phyloP scores from a whole-genome alignment of 495 filamentous ascomycete genomes.

The Rusavskia elegans region DNA sequence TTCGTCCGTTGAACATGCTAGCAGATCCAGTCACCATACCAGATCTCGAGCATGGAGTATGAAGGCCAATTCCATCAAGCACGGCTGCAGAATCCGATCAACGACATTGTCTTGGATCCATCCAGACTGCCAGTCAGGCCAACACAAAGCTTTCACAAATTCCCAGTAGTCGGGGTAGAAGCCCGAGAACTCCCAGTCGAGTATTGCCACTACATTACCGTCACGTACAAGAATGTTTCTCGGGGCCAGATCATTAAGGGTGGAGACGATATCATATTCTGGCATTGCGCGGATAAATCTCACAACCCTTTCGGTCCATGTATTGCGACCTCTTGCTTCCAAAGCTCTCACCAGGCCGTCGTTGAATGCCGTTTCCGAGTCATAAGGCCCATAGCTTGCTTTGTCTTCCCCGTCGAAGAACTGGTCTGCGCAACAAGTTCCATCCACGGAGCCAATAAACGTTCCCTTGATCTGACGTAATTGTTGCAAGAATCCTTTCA shows the following conservation, averaged over 20 bases:
- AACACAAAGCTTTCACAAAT: constrained; percentile 20
- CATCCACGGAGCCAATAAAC: constrained; percentile 13
- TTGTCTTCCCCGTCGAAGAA: not conserved
- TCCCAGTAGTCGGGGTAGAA: constrained; percentile 27
- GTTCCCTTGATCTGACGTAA: constrained; percentile 14
- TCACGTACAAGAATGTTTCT: constrained; percentile 25
- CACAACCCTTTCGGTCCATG: constrained; percentile 7
- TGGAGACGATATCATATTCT: constrained; percentile 15
- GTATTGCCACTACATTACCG: constrained; percentile 18
- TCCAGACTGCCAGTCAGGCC: constrained; percentile 11
- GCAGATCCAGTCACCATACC: not conserved
- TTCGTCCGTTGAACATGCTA: not conserved
- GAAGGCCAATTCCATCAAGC: constrained; percentile 11
- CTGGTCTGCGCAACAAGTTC: not conserved
- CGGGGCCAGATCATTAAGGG: constrained; percentile 28
- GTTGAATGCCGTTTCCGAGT: constrained; percentile 8
- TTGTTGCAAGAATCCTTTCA: constrained; percentile 10
- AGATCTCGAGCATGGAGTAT: not conserved
- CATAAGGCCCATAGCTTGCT: constrained; percentile 14
- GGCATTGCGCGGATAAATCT: not conserved
- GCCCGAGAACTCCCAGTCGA: constrained; percentile 24
- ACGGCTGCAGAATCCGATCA: constrained; percentile 11
- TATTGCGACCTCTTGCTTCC: constrained; percentile 11
- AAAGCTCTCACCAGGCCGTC: constrained; percentile 8
- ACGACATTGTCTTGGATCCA: constrained; percentile 12